Percentiles rank a stretch among this genome's conserved stretches.
phyloP scores from a whole-genome alignment of 352 stramenopile genomes.

The Phytophthora fragariae region DNA sequence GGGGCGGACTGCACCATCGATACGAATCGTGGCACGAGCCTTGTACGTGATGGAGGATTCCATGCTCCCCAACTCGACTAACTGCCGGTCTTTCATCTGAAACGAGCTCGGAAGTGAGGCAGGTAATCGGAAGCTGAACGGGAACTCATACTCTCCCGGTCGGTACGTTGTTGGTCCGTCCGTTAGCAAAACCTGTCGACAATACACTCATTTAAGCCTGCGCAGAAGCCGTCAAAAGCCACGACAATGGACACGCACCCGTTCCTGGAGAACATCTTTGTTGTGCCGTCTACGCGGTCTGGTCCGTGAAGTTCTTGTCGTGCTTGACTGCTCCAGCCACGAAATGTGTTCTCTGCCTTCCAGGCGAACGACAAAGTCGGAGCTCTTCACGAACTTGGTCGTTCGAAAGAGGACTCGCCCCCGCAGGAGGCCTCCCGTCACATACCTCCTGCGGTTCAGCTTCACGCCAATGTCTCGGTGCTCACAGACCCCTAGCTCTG shows the following conservation, averaged over 20 bases:
- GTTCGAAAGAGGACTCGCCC: slow-evolving; percentile 11
- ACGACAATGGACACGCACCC: background rate
- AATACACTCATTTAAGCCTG: background rate
- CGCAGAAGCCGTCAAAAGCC: background rate
- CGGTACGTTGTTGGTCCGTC: background rate
- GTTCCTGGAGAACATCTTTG: slow-evolving; percentile 3
- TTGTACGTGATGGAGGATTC: slow-evolving; percentile 21
- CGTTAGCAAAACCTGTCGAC: slow-evolving; percentile 9
- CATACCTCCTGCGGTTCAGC: slow-evolving; percentile 10
- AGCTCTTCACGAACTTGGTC: slow-evolving; percentile 8
- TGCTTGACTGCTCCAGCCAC: slow-evolving; percentile 15
- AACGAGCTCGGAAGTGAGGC: slow-evolving; percentile 21
- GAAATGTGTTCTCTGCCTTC: slow-evolving; percentile 28
- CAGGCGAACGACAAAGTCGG: slow-evolving; percentile 21
- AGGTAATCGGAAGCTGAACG: slow-evolving; percentile 17
- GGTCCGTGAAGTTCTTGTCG: background rate
- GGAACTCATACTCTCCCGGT: slow-evolving; percentile 16
- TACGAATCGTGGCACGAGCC: slow-evolving; percentile 3
- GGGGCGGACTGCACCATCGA: slow-evolving; percentile 1
- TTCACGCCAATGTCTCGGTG: slow-evolving; percentile 1
- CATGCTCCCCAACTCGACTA: slow-evolving; percentile 22
- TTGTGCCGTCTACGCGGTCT: slow-evolving; percentile 9
- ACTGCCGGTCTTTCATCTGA: slow-evolving; percentile 6
- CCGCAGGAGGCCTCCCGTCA: slow-evolving; percentile 14
- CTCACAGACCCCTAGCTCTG: background rate